Evolutionary conservation across 2,329 filamentous ascomycete species (phyloP).

Genomic region (Helotiales sp.): DNA sequence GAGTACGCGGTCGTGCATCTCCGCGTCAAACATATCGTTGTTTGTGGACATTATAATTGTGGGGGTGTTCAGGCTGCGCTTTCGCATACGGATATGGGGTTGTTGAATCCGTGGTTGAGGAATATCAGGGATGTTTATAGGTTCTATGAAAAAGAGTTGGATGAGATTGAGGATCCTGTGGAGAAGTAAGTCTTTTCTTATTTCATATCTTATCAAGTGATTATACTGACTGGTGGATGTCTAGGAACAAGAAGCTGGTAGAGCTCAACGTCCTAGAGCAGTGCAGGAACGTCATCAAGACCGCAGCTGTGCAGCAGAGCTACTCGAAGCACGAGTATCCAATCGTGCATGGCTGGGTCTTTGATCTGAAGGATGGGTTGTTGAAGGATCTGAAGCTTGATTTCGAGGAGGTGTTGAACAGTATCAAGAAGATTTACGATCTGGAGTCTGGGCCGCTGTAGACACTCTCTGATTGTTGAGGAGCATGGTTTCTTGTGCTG

Average conservation of each 20-base stretch:
- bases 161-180: conserved; percentile 57
- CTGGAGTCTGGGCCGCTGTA: conserved; percentile 31
- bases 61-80: conserved; percentile 75
- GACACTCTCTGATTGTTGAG: neutral
- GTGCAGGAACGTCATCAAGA: conserved; percentile 77
- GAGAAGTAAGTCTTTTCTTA: too few species aligned
- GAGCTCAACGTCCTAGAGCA: conserved; percentile 83
- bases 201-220: too few species aligned
- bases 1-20: conserved; percentile 83
- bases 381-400: conserved; percentile 65
- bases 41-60: conserved; percentile 79
- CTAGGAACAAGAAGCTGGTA: conserved; percentile 71
- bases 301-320: conserved; percentile 73
- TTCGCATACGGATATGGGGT: conserved; percentile 67
- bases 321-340: conserved; percentile 64
- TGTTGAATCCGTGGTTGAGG: conserved; percentile 72
- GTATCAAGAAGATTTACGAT: conserved; percentile 67
- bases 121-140: conserved; percentile 76
- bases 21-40: conserved; percentile 77
- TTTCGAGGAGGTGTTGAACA: conserved; percentile 54
- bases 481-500: too few species aligned
- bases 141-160: conserved; percentile 69
- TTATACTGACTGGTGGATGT: too few species aligned
- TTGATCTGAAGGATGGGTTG: conserved; percentile 66
- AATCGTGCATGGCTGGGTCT: conserved; percentile 74